Evolutionary conservation across 139 green algal genomes (phyloP), one percentile per base, ranked within the genome.

Genomic region (Ettlia oleoabundans): DNA sequence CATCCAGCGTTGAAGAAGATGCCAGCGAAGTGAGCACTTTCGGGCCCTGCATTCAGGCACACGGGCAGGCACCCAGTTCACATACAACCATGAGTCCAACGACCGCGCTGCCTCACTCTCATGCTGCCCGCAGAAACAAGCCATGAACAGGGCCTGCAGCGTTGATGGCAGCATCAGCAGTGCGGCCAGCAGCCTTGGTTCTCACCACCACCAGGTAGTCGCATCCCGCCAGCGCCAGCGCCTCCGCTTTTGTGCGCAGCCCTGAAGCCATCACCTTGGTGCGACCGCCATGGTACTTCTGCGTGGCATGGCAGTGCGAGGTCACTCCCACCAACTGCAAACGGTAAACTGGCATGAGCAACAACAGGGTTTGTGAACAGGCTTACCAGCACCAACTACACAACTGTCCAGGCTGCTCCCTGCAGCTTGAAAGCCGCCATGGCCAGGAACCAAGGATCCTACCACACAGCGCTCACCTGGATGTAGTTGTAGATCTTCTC

Each of bases 191-290:
- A n/a, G 35, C 6, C 64, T 51, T 21, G 21, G 64, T 28, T 72
- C 71, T 78, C 71, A 78, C 71, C 73, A 80, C 53, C n/a, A 97
- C 84, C 70, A 96, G 67, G 85, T 92, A 96, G 84, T 96, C 92
- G 24, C 85, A 85, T 15, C 94, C 94, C n/a, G 93, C 88, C 32
- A 96, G 84, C 5, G 88, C 86, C 32, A 97, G 66, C 1, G 90
- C 93, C 66, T 97, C 93, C 30, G 91, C 86, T 71, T 91, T 91
- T 62, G 61, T 94, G 67, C 95, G 84, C 41, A 98, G 76, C 28
- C 93, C 94, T 2, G 83, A 88, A 22, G 89, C 95, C 93, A 98
- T 96, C 82, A 98, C 78, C 68, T 88, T 88, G 21, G 93, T 96
- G 58, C 90, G 89, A 55, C 91, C 85, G 82, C 94, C 83, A 58